Evolutionary conservation across 805 yeast species (phyloP).

Genomic region (Candida silvatica): DNA sequence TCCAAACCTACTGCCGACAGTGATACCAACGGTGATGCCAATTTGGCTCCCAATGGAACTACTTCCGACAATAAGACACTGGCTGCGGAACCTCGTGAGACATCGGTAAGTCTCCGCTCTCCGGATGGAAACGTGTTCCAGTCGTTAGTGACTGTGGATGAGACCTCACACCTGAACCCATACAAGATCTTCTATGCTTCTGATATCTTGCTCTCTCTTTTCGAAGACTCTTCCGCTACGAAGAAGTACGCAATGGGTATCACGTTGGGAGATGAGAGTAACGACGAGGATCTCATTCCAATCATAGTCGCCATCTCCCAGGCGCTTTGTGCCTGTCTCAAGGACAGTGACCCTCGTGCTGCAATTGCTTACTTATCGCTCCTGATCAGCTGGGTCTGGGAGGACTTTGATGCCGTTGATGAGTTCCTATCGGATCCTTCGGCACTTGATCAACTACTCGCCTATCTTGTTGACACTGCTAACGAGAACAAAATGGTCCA

Average conservation of each 20-base stretch:
- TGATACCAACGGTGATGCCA: not conserved
- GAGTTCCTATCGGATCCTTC: constrained; percentile 66
- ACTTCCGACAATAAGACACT: not conserved
- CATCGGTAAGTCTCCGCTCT: constrained; percentile 21
- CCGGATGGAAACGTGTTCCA: constrained; percentile 57
- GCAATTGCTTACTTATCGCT: constrained; percentile 73
- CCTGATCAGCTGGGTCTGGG: constrained; percentile 69
- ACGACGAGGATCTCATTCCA: constrained; percentile 62
- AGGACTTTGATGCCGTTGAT: constrained; percentile 64
- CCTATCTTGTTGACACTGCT: constrained; percentile 45
- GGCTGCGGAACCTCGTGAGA: too few species aligned
- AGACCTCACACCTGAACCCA: constrained; percentile 68
- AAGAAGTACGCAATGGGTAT: constrained; percentile 40
- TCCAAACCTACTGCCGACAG: not conserved
- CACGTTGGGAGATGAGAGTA: constrained; percentile 47
- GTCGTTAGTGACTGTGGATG: constrained; percentile 69
- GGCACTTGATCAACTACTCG: constrained; percentile 56
- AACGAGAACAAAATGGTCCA: constrained; percentile 37
- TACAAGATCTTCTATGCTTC: constrained; percentile 82
- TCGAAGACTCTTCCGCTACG: constrained; percentile 45
- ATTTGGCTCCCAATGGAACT: not conserved
- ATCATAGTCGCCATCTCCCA: constrained; percentile 75
- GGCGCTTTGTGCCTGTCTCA: constrained; percentile 55
- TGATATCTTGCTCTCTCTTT: constrained; percentile 50
- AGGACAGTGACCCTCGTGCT: constrained; percentile 59